phyloP scores from a whole-genome alignment of 1,139 yeast species.

The Blastobotrys proliferans region DNA sequence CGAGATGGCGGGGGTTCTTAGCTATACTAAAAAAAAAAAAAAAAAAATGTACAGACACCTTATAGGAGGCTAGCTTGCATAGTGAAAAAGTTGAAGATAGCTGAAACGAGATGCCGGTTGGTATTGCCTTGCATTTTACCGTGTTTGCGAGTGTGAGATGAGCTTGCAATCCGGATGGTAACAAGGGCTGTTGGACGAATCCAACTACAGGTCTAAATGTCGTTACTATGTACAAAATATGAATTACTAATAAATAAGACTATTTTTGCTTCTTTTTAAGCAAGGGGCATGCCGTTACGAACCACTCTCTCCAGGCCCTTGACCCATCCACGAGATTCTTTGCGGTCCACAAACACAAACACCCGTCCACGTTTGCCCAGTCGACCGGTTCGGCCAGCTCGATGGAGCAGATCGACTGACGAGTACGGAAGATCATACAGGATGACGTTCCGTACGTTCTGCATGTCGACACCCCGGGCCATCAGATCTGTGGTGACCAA shows the following conservation, averaged over 20 bases:
- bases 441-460: conserved; percentile 74
- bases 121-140: conserved; percentile 6
- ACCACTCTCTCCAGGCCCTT: conserved; percentile 70
- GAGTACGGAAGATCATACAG: conserved; percentile 81
- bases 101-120: conserved; percentile 14
- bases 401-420: conserved; percentile 81
- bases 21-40: not conserved
- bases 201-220: not conserved
- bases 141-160: not conserved
- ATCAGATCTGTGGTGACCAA: conserved; percentile 85
- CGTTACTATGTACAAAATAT: not conserved
- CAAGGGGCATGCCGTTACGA: conserved; percentile 17
- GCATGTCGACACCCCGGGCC: conserved; percentile 87
- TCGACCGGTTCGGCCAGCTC: conserved; percentile 94
- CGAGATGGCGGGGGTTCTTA: conserved; percentile 1
- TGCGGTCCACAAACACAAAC: conserved; percentile 64
- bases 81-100: conserved; percentile 1
- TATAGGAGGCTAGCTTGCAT: conserved; percentile 5
- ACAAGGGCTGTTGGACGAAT: not conserved
- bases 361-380: conserved; percentile 88
- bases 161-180: not conserved
- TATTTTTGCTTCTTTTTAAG: conserved; percentile 7
- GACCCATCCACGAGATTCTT: conserved; percentile 71
- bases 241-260: not conserved
- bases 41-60: conserved; percentile 8